Conservation (phyloP, 208 protist genomes). For the Angomonas deanei region DNA sequence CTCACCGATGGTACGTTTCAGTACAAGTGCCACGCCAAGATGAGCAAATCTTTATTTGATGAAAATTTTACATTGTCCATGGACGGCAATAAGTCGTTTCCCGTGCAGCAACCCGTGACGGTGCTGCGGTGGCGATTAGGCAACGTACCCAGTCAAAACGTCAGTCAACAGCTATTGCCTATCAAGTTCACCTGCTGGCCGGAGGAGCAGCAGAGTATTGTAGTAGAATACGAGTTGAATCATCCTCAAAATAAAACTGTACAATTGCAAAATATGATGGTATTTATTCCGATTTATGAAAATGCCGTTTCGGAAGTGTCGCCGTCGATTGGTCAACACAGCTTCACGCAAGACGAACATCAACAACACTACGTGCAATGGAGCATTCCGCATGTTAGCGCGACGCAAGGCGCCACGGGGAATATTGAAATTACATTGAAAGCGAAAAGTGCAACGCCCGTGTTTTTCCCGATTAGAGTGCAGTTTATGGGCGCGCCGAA, state of each 20-base stretch:
- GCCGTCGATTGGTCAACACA: constrained; percentile 15
- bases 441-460: neutral
- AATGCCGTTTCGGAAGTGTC: constrained; percentile 18
- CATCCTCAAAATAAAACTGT: constrained; percentile 49
- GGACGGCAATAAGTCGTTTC: constrained; percentile 72
- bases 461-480: constrained; percentile 79
- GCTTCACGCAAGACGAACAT: constrained; percentile 26
- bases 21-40: constrained; percentile 83
- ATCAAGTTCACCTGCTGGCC: constrained; percentile 82
- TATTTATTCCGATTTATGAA: constrained; percentile 57
- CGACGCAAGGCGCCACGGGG: constrained; percentile 36
- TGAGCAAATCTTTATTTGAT: constrained; percentile 79
- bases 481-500: constrained; percentile 32
- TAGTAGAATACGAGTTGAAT: constrained; percentile 78
- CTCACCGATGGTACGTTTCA: constrained; percentile 53
- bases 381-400: constrained; percentile 54
- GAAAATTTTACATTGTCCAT: constrained; percentile 71
- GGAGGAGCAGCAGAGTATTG: constrained; percentile 41
- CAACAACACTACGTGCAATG: constrained; percentile 64
- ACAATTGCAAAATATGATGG: constrained; percentile 43
- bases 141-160: neutral
- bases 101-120: constrained; percentile 70
- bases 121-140: constrained; percentile 70
- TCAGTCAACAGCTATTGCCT: constrained; percentile 27
- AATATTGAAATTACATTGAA: constrained; percentile 66